Conservation (phyloP, 768 basidiomycete genomes). For the Holtermannia corniformis region DNA sequence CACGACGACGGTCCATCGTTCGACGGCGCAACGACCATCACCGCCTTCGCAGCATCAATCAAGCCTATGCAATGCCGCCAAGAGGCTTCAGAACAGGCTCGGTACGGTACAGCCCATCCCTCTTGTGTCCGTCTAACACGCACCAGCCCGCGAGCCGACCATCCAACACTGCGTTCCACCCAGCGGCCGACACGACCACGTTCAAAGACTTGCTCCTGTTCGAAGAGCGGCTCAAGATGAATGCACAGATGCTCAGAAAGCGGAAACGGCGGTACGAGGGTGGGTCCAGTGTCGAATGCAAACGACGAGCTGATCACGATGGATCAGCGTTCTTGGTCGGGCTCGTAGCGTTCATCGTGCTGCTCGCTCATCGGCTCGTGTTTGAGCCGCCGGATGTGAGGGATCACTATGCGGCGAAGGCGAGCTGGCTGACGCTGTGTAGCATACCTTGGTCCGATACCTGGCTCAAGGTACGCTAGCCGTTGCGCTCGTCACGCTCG, state of each 20-base stretch:
- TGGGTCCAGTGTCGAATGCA: constrained; percentile 15
- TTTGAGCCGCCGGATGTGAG: constrained; percentile 44
- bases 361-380: constrained; percentile 67
- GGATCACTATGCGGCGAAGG: neutral
- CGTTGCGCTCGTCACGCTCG: constrained; percentile 78
- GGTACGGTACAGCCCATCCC: too few relatives aligned
- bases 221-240: constrained; percentile 93
- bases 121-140: too few relatives aligned
- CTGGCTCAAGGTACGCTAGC: constrained; percentile 69
- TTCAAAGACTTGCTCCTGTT: constrained; percentile 83
- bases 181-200: constrained; percentile 65
- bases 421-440: neutral
- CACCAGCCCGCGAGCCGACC: too few relatives aligned
- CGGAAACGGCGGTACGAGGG: constrained; percentile 55
- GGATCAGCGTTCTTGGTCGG: constrained; percentile 23
- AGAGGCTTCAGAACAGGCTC: too few relatives aligned
- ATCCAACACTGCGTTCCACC: constrained; percentile 51
- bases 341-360: constrained; percentile 52
- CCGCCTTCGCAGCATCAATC: too few relatives aligned
- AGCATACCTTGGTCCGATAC: constrained; percentile 46
- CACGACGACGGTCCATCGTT: too few relatives aligned
- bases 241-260: constrained; percentile 66
- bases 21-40: too few relatives aligned
- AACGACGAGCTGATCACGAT: neutral
- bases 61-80: too few relatives aligned